A percentile compares a stretch with the other conserved stretches of the same genome.
Evolutionary conservation across 108 stramenopile genomes (phyloP).

Genomic region (Chaetoceros muelleri): DNA sequence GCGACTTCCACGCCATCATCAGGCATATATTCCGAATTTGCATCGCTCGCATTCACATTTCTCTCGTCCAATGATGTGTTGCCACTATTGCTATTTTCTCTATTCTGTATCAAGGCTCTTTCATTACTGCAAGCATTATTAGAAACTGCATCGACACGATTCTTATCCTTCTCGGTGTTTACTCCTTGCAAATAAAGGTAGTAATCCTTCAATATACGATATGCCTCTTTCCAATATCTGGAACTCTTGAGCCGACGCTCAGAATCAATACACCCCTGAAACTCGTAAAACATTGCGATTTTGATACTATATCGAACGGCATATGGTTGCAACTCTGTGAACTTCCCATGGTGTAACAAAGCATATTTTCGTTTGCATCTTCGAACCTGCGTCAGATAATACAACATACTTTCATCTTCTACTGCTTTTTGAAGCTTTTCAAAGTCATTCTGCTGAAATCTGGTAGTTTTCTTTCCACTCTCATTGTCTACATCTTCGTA

Average conservation of each 20-base stretch:
- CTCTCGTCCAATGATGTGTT: not conserved
- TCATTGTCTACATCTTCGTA: constrained; percentile 9
- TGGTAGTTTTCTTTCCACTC: constrained; percentile 1
- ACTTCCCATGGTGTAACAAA: constrained; percentile 11
- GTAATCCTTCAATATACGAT: constrained; percentile 27
- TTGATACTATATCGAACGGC: constrained; percentile 56
- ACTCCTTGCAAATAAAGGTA: constrained; percentile 23
- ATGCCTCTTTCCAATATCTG: constrained; percentile 39
- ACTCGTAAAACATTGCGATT: constrained; percentile 51
- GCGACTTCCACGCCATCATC: not conserved
- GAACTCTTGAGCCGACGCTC: constrained; percentile 33
- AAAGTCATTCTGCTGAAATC: constrained; percentile 14
- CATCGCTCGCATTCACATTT: not conserved
- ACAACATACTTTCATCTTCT: constrained; percentile 22
- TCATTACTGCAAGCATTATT: not conserved
- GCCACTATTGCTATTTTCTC: not conserved
- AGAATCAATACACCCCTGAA: constrained; percentile 14
- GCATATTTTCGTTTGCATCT: constrained; percentile 30
- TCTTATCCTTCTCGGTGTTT: not conserved
- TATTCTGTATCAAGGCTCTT: not conserved
- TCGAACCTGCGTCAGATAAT: constrained; percentile 29
- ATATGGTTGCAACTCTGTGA: constrained; percentile 25
- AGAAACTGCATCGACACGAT: not conserved
- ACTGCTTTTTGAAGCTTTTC: constrained; percentile 21
- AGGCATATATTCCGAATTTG: not conserved